phyloP scores from a whole-genome alignment of 83 land plant genomes.

The Diphasiastrum complanatum region DNA sequence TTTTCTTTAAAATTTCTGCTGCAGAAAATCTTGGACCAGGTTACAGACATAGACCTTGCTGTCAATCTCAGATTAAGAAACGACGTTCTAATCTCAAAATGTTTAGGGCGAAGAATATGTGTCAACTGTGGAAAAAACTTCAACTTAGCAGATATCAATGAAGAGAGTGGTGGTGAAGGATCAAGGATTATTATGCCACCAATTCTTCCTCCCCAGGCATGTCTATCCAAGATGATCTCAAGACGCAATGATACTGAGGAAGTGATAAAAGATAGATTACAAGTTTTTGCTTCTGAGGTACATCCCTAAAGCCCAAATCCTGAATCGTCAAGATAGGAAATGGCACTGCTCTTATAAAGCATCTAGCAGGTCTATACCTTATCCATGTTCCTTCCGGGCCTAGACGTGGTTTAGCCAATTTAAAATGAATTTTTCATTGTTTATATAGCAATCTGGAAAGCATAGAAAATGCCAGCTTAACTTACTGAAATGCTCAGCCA shows the following conservation, averaged over 20 bases:
- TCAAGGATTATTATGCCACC: conserved; percentile 70
- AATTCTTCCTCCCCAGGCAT: conserved; percentile 59
- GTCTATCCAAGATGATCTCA: conserved; percentile 54
- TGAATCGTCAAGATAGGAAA: no score
- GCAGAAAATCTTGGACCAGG: conserved; percentile 68
- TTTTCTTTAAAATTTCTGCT: background rate
- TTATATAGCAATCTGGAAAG: no score
- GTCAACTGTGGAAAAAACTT: conserved; percentile 61
- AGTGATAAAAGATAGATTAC: conserved; percentile 55
- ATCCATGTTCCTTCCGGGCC: no score
- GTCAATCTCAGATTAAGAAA: conserved; percentile 65
- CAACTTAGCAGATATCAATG: conserved; percentile 57
- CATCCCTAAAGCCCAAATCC: no score
- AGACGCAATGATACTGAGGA: conserved; percentile 72
- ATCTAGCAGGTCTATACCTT: no score
- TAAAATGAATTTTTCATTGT: no score
- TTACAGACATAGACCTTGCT: conserved; percentile 66
- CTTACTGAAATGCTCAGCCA: no score
- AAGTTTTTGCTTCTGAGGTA: conserved; percentile 59
- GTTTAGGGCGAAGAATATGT: conserved; percentile 76
- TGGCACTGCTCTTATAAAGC: no score
- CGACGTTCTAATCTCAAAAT: conserved; percentile 59
- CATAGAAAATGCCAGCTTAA: no score
- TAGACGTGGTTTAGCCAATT: no score
- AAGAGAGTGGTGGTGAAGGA: conserved; percentile 48